phyloP scores from a whole-genome alignment of 116 monocot genomes.

The Papilionanthe hybrid region DNA sequence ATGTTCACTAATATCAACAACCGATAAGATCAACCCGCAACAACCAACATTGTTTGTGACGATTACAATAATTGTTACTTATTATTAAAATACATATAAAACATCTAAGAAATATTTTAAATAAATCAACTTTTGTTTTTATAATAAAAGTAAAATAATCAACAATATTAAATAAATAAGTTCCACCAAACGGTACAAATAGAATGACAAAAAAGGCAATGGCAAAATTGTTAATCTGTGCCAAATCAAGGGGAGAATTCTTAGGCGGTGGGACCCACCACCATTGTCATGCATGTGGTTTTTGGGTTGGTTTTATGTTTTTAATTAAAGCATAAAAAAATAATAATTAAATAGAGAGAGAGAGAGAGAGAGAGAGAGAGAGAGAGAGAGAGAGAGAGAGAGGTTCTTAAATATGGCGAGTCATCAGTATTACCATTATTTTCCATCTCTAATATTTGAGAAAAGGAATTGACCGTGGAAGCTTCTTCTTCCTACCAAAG shows the following conservation, averaged over 20 bases:
- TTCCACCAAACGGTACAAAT: background rate
- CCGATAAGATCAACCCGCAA: no score
- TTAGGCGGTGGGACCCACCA: background rate
- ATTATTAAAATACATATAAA: no score
- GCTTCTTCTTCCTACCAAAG: constrained; percentile 9
- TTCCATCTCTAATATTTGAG: background rate
- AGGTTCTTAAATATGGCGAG: background rate
- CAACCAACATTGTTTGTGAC: no score
- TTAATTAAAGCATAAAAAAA: background rate
- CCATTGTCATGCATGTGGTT: background rate
- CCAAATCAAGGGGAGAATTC: background rate
- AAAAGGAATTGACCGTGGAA: background rate
- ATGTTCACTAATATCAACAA: no score
- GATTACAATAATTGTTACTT: no score
- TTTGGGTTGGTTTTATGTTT: background rate
- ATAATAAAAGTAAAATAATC: no score
- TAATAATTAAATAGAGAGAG: no score
- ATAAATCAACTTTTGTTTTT: no score
- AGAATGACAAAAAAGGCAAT: background rate
- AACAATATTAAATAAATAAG: background rate
- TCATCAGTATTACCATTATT: background rate
- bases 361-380: no score
- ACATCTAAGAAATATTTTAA: no score
- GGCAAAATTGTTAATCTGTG: background rate
- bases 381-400: no score